Percentiles rank a stretch among this genome's conserved stretches.
Conservation (phyloP, 2,329 filamentous ascomycete species). For the Aureobasidium melanogenum region DNA sequence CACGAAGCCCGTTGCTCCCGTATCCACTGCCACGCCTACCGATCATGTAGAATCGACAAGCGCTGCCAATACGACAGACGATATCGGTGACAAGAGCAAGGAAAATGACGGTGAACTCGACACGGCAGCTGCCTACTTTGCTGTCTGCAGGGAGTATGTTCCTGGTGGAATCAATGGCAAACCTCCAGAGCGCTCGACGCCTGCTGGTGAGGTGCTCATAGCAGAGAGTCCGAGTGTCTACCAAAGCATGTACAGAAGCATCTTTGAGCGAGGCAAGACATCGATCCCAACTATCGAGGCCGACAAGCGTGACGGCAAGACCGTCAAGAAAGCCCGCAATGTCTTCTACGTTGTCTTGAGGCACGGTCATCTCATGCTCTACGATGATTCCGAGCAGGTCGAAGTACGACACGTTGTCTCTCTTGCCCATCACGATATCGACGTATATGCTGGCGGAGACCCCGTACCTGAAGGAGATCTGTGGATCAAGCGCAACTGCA, state of each 20-base stretch:
- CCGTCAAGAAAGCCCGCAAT: conserved; percentile 59
- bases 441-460: conserved; percentile 63
- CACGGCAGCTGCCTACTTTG: conserved; percentile 84
- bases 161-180: conserved; percentile 88
- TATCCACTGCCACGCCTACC: neutral
- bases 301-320: conserved; percentile 40
- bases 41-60: neutral
- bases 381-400: conserved; percentile 88
- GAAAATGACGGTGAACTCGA: conserved; percentile 55
- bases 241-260: conserved; percentile 93
- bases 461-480: conserved; percentile 81
- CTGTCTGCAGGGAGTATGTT: conserved; percentile 87
- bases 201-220: conserved; percentile 61
- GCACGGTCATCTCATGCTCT: conserved; percentile 93
- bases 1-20: conserved; percentile 31
- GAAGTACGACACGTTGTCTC: conserved; percentile 96
- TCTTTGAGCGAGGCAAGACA: conserved; percentile 71
- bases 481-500: conserved; percentile 89
- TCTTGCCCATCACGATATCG: conserved; percentile 75
- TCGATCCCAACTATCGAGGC: conserved; percentile 46
- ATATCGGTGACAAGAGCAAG: conserved; percentile 46
- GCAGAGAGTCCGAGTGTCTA: conserved; percentile 83
- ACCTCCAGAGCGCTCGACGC: conserved; percentile 77
- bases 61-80: conserved; percentile 23
- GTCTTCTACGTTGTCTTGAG: conserved; percentile 88